A percentile compares a stretch with the other conserved stretches of the same genome.
These are phyloP conservation scores for Trichophyton schoenleinii DNA, from an alignment of 2,329 filamentous ascomycete species.

Conservation along the genomic window DNA sequence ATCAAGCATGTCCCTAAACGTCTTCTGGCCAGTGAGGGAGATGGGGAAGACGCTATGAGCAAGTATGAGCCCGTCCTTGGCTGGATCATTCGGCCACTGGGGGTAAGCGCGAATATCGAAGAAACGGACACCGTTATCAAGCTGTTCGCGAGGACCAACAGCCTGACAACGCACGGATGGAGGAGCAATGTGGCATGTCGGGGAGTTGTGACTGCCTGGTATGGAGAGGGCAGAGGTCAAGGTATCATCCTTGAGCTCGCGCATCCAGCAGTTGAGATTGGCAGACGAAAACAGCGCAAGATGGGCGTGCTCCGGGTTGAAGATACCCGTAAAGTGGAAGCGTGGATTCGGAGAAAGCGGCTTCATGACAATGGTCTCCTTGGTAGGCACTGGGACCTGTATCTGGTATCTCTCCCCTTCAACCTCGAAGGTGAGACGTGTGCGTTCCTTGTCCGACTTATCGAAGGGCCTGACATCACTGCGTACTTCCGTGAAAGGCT, in stretches of 20 bases:
- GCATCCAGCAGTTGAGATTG: slow-evolving; percentile 68
- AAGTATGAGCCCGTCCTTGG: slow-evolving; percentile 58
- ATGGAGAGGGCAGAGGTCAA: slow-evolving; percentile 74
- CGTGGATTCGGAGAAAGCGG: slow-evolving; percentile 42
- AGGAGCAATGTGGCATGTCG: slow-evolving; percentile 69
- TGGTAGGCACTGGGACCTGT: slow-evolving; percentile 53
- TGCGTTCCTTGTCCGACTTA: slow-evolving; percentile 46
- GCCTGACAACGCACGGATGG: slow-evolving; percentile 91
- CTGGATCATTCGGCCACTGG: slow-evolving; percentile 42
- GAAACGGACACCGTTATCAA: slow-evolving; percentile 84
- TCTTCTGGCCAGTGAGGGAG: slow-evolving; percentile 66
- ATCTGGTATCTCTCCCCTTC: slow-evolving; percentile 56
- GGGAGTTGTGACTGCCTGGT: slow-evolving; percentile 90
- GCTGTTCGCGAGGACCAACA: slow-evolving; percentile 61
- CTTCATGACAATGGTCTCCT: slow-evolving; percentile 49
- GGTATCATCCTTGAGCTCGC: slow-evolving; percentile 54
- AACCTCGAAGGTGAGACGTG: slow-evolving; percentile 61
- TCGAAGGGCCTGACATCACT: slow-evolving; percentile 52
- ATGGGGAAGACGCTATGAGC: slow-evolving; percentile 88
- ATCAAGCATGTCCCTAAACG: slow-evolving; percentile 60
- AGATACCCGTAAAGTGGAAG: slow-evolving; percentile 53
- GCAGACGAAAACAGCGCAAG: slow-evolving; percentile 58
- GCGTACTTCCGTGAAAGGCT: slow-evolving; percentile 53
- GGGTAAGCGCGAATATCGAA: slow-evolving; percentile 78
- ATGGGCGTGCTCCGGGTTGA: slow-evolving; percentile 43